Evolutionary conservation across 139 green algal species (phyloP).

Genomic region (Chlorella sp.): DNA sequence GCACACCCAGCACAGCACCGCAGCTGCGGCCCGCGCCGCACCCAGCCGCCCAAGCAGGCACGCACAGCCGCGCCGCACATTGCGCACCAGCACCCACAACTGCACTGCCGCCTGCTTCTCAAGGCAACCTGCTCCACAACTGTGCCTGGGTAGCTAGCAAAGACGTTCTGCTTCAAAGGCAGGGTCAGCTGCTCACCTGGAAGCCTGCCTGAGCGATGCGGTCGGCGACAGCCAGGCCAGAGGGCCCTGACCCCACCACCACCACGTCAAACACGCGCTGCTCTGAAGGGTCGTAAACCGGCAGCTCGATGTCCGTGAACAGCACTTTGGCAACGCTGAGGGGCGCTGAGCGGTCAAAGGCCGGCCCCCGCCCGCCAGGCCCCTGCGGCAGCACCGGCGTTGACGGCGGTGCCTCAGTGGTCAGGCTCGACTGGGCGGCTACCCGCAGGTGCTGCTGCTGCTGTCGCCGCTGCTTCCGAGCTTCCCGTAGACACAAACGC

Average conservation of each 20-base stretch:
- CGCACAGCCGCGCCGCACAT: no score
- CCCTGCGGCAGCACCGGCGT: constrained; percentile 2
- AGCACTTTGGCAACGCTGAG: not conserved
- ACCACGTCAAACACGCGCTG: constrained; percentile 82
- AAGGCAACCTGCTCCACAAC: no score
- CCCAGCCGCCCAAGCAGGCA: not conserved
- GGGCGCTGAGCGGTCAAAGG: constrained; percentile 8
- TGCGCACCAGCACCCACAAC: no score
- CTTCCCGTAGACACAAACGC: not conserved
- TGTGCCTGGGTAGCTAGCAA: no score
- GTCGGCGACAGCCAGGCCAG: constrained; percentile 83
- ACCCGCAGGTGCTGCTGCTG: not conserved
- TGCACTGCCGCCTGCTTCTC: no score
- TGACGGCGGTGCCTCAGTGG: constrained; percentile 7
- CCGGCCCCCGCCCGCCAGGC: not conserved
- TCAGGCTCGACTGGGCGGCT: not conserved
- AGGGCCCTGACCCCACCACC: constrained; percentile 89
- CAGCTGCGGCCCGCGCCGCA: no score
- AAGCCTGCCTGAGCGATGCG: constrained; percentile 66
- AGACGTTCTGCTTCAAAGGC: no score
- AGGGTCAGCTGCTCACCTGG: not conserved
- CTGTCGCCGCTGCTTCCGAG: not conserved
- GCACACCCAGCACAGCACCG: no score
- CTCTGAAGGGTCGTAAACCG: constrained; percentile 10
- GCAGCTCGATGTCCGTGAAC: constrained; percentile 42